phyloP scores from a whole-genome alignment of 768 basidiomycete genomes.

The Lactarius quietus region DNA sequence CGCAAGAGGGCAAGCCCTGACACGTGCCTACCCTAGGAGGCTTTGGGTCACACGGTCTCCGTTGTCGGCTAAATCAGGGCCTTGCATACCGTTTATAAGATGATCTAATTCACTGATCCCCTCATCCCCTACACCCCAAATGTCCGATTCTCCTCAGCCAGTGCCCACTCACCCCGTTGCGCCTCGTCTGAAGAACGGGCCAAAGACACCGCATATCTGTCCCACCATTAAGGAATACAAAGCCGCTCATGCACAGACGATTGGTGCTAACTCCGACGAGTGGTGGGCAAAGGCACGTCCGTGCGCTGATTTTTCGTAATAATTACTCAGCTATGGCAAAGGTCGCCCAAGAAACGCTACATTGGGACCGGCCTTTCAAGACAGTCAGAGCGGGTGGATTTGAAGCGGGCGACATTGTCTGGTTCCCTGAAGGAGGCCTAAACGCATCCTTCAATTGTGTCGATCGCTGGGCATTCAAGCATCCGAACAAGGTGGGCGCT shows the following conservation, averaged over 20 bases:
- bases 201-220: slow-evolving; percentile 72
- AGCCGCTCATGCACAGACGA: slow-evolving; percentile 59
- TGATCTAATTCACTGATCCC: slow-evolving; percentile 1
- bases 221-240: slow-evolving; percentile 76
- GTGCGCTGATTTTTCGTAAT: background rate
- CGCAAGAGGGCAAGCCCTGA: background rate
- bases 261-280: slow-evolving; percentile 72
- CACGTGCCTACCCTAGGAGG: background rate
- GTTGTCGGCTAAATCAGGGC: too few species aligned
- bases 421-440: slow-evolving; percentile 94
- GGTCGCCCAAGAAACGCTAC: slow-evolving; percentile 69
- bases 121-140: slow-evolving; percentile 10
- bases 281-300: slow-evolving; percentile 80
- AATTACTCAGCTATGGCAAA: slow-evolving; percentile 29
- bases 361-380: slow-evolving; percentile 89
- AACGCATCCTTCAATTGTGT: slow-evolving; percentile 98
- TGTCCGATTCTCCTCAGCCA: slow-evolving; percentile 30
- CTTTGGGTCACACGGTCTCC: slow-evolving; percentile 1
- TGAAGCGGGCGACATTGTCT: slow-evolving; percentile 79
- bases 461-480: slow-evolving; percentile 89
- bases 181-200: slow-evolving; percentile 60
- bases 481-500: slow-evolving; percentile 66
- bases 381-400: slow-evolving; percentile 84
- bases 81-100: slow-evolving; percentile 9
- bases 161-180: slow-evolving; percentile 65